A percentile compares a stretch with the other conserved stretches of the same genome.
Conservation (phyloP, 176 grass and related monocot species). For the Rhynchospora pubera region DNA sequence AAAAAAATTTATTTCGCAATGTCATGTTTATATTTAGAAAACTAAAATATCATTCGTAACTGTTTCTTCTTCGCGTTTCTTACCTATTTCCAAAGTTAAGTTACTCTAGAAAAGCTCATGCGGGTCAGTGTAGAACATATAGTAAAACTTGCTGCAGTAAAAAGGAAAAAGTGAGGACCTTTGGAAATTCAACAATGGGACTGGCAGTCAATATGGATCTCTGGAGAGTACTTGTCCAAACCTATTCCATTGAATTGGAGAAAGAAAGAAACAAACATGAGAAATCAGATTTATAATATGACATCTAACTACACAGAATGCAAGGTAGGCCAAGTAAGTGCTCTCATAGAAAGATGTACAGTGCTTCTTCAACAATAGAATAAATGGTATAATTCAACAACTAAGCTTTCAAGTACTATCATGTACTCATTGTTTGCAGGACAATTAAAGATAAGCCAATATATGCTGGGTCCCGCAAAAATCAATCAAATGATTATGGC, state of each 20-base stretch:
- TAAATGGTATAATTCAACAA: not conserved
- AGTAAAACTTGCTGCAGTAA: not conserved
- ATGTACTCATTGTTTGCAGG: not conserved
- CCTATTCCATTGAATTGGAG: slow-evolving; percentile 41
- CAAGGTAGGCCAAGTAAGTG: not conserved
- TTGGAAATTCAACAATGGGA: slow-evolving; percentile 91
- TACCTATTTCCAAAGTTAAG: not conserved
- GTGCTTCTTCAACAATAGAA: not conserved
- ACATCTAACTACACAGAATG: not conserved
- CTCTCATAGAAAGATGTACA: not conserved
- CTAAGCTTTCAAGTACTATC: not conserved
- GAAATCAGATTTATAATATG: not conserved
- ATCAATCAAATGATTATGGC: not conserved
- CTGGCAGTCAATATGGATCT: slow-evolving; percentile 87
- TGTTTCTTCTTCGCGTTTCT: not conserved
- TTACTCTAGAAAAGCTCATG: not conserved
- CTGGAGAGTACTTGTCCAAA: slow-evolving; percentile 99
- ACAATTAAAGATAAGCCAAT: not conserved
- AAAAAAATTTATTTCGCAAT: not conserved
- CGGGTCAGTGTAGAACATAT: not conserved
- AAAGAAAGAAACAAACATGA: slow-evolving; percentile 16
- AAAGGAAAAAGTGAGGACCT: slow-evolving; percentile 38
- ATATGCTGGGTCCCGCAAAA: not conserved
- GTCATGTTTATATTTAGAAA: not conserved
- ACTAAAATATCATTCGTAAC: not conserved